These are phyloP conservation scores for Syzygium aromaticum DNA, from an alignment of 345 rosid genomes.

Conservation along the genomic window DNA sequence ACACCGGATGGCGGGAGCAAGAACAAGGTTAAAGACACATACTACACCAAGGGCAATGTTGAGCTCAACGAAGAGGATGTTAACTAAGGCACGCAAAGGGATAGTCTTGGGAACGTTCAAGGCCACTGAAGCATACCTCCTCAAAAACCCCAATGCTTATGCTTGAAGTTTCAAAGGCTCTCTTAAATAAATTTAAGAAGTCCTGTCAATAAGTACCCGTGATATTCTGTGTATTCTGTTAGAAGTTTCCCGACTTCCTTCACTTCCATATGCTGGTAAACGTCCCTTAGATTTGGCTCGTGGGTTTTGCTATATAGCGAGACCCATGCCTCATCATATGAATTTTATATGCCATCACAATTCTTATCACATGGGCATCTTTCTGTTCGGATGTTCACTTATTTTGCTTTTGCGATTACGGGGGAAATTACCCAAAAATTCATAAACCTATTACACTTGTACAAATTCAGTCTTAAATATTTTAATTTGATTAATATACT, in stretches of 20 bases:
- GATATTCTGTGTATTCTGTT: neutral
- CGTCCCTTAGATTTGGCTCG: neutral
- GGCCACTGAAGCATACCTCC: neutral
- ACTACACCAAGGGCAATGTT: neutral
- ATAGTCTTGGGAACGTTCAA: neutral
- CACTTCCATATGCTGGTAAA: neutral
- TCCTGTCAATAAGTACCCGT: neutral
- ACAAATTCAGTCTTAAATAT: rapidly evolving
- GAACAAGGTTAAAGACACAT: neutral
- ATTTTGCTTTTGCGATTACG: neutral
- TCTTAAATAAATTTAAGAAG: neutral
- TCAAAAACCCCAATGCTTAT: neutral
- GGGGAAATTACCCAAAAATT: neutral
- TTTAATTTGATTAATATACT: too few species aligned
- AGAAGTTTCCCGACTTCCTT: neutral
- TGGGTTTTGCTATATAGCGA: neutral
- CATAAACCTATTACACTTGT: rapidly evolving
- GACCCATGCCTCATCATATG: neutral
- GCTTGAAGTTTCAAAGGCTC: neutral
- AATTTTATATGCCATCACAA: neutral
- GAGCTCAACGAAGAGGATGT: neutral
- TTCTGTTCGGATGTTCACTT: neutral
- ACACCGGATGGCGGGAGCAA: neutral
- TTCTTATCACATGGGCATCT: neutral
- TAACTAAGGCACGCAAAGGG: neutral